These are phyloP conservation scores for Penicillium fuscoglaucum DNA, from an alignment of 2,329 filamentous ascomycete species.

Conservation along the genomic window DNA sequence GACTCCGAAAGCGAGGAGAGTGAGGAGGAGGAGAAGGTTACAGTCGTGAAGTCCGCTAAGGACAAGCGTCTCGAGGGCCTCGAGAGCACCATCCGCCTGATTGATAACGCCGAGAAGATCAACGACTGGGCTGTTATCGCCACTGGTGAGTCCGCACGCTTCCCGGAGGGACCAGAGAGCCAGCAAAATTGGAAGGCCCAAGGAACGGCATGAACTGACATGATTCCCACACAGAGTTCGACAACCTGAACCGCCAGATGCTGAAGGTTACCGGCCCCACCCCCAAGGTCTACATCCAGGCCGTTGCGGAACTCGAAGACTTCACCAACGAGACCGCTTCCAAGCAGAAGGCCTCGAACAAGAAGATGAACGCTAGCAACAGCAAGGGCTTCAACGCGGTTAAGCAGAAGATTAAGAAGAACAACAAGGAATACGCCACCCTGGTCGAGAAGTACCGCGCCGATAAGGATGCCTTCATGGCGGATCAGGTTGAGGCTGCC, in stretches of 20 bases:
- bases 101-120: slow-evolving; percentile 97
- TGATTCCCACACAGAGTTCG: slow-evolving; percentile 66
- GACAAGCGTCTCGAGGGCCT: slow-evolving; percentile 96
- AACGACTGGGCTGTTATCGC: slow-evolving; percentile 95
- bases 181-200: not conserved
- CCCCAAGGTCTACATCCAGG: slow-evolving; percentile 90
- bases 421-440: slow-evolving; percentile 88
- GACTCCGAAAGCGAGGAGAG: slow-evolving; percentile 74
- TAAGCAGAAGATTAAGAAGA: slow-evolving; percentile 98
- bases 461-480: slow-evolving; percentile 85
- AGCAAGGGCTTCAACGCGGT: slow-evolving; percentile 93
- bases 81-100: slow-evolving; percentile 81
- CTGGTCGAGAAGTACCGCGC: slow-evolving; percentile 85
- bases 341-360: slow-evolving; percentile 92
- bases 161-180: not conserved
- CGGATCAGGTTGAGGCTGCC: slow-evolving; percentile 71
- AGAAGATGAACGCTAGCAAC: slow-evolving; percentile 98
- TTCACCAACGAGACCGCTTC: slow-evolving; percentile 89
- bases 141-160: slow-evolving; percentile 61
- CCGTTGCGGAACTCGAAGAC: slow-evolving; percentile 90
- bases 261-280: slow-evolving; percentile 74
- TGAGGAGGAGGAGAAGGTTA: slow-evolving; percentile 81
- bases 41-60: slow-evolving; percentile 94
- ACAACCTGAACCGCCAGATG: slow-evolving; percentile 88
- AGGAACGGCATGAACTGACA: slow-evolving; percentile 18